Conservation (phyloP, 306 rosid genomes). For the Parietaria judaica region DNA sequence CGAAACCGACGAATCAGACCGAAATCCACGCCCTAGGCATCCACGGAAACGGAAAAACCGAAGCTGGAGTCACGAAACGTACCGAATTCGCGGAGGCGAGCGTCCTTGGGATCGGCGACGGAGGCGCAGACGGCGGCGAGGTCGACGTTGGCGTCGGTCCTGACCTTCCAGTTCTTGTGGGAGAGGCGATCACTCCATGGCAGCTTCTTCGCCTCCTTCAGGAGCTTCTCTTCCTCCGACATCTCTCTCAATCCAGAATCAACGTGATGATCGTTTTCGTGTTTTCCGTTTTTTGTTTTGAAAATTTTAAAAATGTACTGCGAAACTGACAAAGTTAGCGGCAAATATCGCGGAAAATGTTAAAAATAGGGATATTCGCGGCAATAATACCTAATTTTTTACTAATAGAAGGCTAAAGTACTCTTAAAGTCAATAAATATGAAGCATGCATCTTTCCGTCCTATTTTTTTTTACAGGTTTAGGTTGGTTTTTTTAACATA, state of each 20-base stretch:
- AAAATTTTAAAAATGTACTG: too few relatives aligned
- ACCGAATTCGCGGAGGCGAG: conserved; percentile 57
- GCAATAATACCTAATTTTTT: too few relatives aligned
- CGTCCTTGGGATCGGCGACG: conserved; percentile 91
- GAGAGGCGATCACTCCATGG: conserved; percentile 96
- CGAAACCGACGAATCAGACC: neutral
- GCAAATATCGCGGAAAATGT: too few relatives aligned
- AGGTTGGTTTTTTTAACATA: too few relatives aligned
- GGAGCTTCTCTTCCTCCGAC: conserved; percentile 88
- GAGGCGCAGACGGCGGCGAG: conserved; percentile 85
- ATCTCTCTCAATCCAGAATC: conserved; percentile 6
- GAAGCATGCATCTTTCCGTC: too few relatives aligned
- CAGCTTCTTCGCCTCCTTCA: conserved; percentile 95
- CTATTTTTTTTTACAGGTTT: too few relatives aligned
- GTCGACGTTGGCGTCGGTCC: conserved; percentile 89
- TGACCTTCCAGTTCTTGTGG: conserved; percentile 98
- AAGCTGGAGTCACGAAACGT: conserved; percentile 9
- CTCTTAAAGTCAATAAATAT: too few relatives aligned
- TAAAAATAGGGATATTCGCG: too few relatives aligned
- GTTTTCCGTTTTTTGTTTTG: too few relatives aligned
- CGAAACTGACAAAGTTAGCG: too few relatives aligned
- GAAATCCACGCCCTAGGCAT: conserved; percentile 19
- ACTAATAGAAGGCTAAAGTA: too few relatives aligned
- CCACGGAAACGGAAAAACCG: conserved; percentile 1
- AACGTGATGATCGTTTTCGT: too few relatives aligned